phyloP scores from a whole-genome alignment of 2,329 filamentous ascomycete genomes.

The Hymenoscyphus linearis region DNA sequence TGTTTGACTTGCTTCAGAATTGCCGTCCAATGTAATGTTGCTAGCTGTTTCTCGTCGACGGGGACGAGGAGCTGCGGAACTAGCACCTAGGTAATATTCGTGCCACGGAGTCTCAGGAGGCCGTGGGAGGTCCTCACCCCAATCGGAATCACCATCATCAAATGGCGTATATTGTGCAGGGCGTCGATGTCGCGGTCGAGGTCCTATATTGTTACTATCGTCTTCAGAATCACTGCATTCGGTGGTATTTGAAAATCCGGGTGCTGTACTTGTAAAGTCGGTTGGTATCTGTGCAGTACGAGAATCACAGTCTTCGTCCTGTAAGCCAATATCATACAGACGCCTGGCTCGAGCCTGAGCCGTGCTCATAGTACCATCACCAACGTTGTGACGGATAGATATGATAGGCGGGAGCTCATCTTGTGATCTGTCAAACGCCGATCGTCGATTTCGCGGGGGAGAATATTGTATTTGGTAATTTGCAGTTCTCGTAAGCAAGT shows the following conservation, averaged over 20 bases:
- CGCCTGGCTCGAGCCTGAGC: conserved; percentile 41
- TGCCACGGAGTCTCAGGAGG: conserved; percentile 14
- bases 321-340: conserved; percentile 38
- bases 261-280: conserved; percentile 45
- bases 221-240: conserved; percentile 57
- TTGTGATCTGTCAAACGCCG: conserved; percentile 23
- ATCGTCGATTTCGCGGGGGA: conserved; percentile 20
- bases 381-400: conserved; percentile 49
- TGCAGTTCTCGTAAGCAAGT: conserved; percentile 66
- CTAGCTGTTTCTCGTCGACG: conserved; percentile 28
- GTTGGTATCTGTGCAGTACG: conserved; percentile 51
- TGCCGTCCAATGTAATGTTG: conserved; percentile 30
- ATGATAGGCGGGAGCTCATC: conserved; percentile 38
- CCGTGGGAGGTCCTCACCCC: conserved; percentile 19
- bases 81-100: conserved; percentile 18
- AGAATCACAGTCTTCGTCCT: conserved; percentile 36
- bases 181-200: conserved; percentile 33
- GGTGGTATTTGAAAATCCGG: conserved; percentile 50
- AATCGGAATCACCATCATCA: conserved; percentile 6
- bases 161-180: conserved; percentile 28
- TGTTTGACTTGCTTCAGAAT: conserved; percentile 37
- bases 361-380: conserved; percentile 42
- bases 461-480: conserved; percentile 68
- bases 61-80: conserved; percentile 10
- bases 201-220: conserved; percentile 25